Conservation (phyloP, 192 early-diverging fungal species). For the Dissophora ornata region DNA sequence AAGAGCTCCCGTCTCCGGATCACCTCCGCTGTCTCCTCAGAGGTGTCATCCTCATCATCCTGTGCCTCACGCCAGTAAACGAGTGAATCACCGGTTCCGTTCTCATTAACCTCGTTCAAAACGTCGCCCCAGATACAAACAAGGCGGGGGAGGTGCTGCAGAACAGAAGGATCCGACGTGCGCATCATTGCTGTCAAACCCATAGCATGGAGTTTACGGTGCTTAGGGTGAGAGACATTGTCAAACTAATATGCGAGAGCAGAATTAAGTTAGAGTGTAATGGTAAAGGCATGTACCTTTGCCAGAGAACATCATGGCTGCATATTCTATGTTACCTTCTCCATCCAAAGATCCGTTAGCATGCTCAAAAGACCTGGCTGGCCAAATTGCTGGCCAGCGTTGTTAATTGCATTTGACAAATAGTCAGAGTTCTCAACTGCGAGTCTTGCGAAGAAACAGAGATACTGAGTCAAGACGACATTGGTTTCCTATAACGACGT, state of each 20-base stretch:
- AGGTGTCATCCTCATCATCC: slow-evolving; percentile 61
- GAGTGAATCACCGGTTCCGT: slow-evolving; percentile 71
- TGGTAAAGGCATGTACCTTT: too few species aligned
- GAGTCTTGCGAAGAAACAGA: slow-evolving; percentile 71
- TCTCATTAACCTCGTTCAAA: slow-evolving; percentile 67
- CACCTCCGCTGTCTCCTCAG: slow-evolving; percentile 63
- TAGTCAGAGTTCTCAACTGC: slow-evolving; percentile 67
- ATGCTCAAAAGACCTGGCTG: slow-evolving; percentile 60
- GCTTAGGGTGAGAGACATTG: slow-evolving; percentile 74
- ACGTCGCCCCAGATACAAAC: slow-evolving; percentile 73
- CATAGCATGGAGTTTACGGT: slow-evolving; percentile 75
- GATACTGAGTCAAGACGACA: slow-evolving; percentile 71
- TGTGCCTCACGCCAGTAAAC: slow-evolving; percentile 66
- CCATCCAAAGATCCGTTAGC: slow-evolving; percentile 71
- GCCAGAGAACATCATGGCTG: too few species aligned
- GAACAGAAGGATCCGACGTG: slow-evolving; percentile 59
- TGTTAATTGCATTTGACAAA: slow-evolving; percentile 61
- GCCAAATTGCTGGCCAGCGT: slow-evolving; percentile 58
- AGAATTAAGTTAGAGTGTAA: not conserved
- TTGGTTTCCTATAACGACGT: slow-evolving; percentile 53
- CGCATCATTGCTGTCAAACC: slow-evolving; percentile 66
- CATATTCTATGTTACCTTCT: slow-evolving; percentile 76
- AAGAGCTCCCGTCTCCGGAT: slow-evolving; percentile 63
- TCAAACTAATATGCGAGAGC: slow-evolving; percentile 69
- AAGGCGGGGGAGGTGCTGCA: slow-evolving; percentile 62